Evolutionary conservation across 495 filamentous ascomycete genomes (phyloP).

Genomic region (Trichoderma virens): DNA sequence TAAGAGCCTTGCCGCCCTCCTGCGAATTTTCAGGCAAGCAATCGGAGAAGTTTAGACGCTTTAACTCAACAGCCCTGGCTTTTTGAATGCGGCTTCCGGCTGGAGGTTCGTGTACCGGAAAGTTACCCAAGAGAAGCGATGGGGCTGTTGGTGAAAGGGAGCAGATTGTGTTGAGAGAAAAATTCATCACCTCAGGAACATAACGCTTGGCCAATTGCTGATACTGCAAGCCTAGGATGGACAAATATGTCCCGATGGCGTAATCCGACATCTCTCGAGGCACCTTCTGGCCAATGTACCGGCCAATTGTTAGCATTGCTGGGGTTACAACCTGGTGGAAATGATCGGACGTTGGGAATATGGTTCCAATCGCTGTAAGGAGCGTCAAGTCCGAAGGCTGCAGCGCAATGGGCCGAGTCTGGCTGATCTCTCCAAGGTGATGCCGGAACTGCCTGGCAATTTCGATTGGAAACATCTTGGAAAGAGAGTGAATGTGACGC

Average conservation of each 20-base stretch:
- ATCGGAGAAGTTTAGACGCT: conserved; percentile 46
- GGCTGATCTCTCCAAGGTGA: conserved; percentile 58
- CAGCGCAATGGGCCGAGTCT: conserved; percentile 50
- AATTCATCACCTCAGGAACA: conserved; percentile 81
- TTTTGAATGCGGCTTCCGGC: conserved; percentile 44
- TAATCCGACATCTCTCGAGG: conserved; percentile 57
- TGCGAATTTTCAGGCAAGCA: conserved; percentile 28
- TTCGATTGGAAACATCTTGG: conserved; percentile 69
- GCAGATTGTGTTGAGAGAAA: conserved; percentile 66
- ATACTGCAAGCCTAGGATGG: conserved; percentile 70
- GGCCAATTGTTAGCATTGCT: conserved; percentile 68
- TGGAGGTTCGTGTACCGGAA: conserved; percentile 54
- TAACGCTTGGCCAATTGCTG: conserved; percentile 74
- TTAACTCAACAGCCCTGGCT: conserved; percentile 23
- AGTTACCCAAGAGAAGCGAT: conserved; percentile 37
- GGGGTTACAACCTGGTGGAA: conserved; percentile 92
- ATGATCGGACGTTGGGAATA: conserved; percentile 93
- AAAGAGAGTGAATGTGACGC: conserved; percentile 53
- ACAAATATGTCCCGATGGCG: conserved; percentile 67
- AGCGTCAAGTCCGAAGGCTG: conserved; percentile 69
- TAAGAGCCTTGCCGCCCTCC: conserved; percentile 34
- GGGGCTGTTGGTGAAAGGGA: conserved; percentile 51
- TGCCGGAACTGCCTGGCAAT: conserved; percentile 69
- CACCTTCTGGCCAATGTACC: conserved; percentile 72
- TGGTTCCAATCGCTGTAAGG: conserved; percentile 70